Evolutionary conservation across 1,139 yeast species (phyloP), one percentile per base, ranked within the genome.

Genomic region (Pneumocystis canis): DNA sequence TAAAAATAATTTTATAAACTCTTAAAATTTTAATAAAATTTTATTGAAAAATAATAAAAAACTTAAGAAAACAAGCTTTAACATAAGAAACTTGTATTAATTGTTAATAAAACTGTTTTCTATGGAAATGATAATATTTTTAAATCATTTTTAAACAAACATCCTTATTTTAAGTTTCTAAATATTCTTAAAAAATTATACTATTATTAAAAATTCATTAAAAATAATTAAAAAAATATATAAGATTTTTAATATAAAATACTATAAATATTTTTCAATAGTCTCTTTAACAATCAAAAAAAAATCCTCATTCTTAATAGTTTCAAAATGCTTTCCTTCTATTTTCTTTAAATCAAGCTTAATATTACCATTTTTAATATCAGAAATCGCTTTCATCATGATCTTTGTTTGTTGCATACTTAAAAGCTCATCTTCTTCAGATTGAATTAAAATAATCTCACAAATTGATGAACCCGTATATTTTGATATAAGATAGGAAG

Each of bases 1-100:
- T 31, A 96, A 0, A 82, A 89, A 66, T 80, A 83, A 62, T 92
- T 92, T 72, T 92, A 94, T 72, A 98, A 98, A n/a, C n/a, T n/a
- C n/a, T n/a, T n/a, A n/a, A n/a, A n/a, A n/a, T n/a, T n/a, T n/a
- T n/a, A n/a, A n/a, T n/a, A n/a, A n/a, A n/a, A n/a, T n/a, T n/a
- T n/a, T n/a, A n/a, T n/a, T n/a, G n/a, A n/a, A n/a, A n/a, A n/a
- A n/a, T 1, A 86, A 95, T 1, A 78, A 98, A 68, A 98, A 98
- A 0, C 80, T 92, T 66, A 97, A 97, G 1, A 78, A 82, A 70
- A 92, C 90, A 73, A 87, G 96, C 40, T 92, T 92, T 75, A 97
- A 92, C 62, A 72, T 78, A 47, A 35, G 60, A 7, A 16, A 14
- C 14, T 39, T 25, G 30, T 32, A n/a, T 32, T 30, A 9, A 16